Evolutionary conservation across 2,329 filamentous ascomycete genomes (phyloP).

Genomic region (Onygenales sp.): DNA sequence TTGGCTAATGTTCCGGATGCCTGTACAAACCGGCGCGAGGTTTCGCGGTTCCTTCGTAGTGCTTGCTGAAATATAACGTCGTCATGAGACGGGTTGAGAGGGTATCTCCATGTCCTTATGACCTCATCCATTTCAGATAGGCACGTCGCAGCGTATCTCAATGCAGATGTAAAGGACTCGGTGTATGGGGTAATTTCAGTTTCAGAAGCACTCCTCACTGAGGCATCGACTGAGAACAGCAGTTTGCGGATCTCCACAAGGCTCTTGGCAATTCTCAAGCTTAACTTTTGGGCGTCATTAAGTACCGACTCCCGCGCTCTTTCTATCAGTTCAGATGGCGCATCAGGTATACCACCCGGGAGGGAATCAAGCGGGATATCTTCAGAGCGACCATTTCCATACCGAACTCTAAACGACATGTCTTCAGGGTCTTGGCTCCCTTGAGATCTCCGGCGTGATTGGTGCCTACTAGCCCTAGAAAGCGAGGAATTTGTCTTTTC

Average conservation of each 20-base stretch:
- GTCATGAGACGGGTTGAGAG: constrained; percentile 44
- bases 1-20: constrained; percentile 49
- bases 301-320: constrained; percentile 38
- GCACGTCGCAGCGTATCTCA: constrained; percentile 37
- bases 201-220: constrained; percentile 22
- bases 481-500: constrained; percentile 37
- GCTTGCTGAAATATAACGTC: constrained; percentile 47
- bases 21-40: constrained; percentile 52
- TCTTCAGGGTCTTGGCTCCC: constrained; percentile 28
- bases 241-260: constrained; percentile 45
- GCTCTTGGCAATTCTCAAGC: constrained; percentile 47
- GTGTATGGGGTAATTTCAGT: constrained; percentile 23
- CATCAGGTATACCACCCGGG: constrained; percentile 13
- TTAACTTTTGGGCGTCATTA: constrained; percentile 42
- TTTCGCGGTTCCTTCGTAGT: constrained; percentile 46
- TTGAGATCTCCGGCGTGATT: constrained; percentile 39
- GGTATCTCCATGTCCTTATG: constrained; percentile 49
- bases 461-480: constrained; percentile 35
- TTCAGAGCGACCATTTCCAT: constrained; percentile 51
- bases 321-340: constrained; percentile 27
- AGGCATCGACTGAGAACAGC: constrained; percentile 43
- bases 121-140: constrained; percentile 49
- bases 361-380: constrained; percentile 42
- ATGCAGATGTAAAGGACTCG: constrained; percentile 30
- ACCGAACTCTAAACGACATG: constrained; percentile 47